Evolutionary conservation across 2,329 filamentous ascomycete genomes (phyloP).

Genomic region (Cladosporium cucumerinum): DNA sequence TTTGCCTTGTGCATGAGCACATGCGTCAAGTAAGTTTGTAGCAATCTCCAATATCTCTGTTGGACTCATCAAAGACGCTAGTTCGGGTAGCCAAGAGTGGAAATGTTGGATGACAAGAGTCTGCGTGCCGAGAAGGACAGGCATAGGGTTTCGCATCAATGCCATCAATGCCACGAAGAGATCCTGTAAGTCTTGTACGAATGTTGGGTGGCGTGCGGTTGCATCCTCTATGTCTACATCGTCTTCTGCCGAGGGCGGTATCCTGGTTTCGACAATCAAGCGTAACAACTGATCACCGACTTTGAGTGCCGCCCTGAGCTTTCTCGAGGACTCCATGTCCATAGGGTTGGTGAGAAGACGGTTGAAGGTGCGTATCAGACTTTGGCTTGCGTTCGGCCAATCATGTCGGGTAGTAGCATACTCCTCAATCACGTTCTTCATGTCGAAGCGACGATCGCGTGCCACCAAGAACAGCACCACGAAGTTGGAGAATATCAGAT

Average conservation of each 20-base stretch:
- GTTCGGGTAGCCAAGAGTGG: conserved; percentile 93
- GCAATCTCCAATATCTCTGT: conserved; percentile 89
- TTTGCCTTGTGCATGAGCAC: conserved; percentile 81
- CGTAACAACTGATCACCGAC: conserved; percentile 90
- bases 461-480: conserved; percentile 90
- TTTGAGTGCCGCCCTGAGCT: conserved; percentile 87
- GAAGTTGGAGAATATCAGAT: conserved; percentile 84
- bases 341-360: conserved; percentile 77
- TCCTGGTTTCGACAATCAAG: conserved; percentile 86
- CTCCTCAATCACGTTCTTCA: conserved; percentile 84
- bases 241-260: conserved; percentile 52
- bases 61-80: conserved; percentile 69
- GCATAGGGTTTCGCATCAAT: conserved; percentile 83
- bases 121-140: conserved; percentile 87
- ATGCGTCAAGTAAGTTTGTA: conserved; percentile 91
- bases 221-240: conserved; percentile 48
- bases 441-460: conserved; percentile 88
- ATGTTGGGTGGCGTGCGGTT: conserved; percentile 67
- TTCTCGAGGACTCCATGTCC: conserved; percentile 77
- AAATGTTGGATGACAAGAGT: conserved; percentile 95
- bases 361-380: conserved; percentile 80
- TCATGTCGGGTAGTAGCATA: conserved; percentile 88
- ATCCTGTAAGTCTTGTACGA: conserved; percentile 76
- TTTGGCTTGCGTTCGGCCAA: conserved; percentile 87
- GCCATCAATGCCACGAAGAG: conserved; percentile 88